Evolutionary conservation across 2,329 filamentous ascomycete species (phyloP).

Genomic region (Cladosporium austrohemisphaericum): DNA sequence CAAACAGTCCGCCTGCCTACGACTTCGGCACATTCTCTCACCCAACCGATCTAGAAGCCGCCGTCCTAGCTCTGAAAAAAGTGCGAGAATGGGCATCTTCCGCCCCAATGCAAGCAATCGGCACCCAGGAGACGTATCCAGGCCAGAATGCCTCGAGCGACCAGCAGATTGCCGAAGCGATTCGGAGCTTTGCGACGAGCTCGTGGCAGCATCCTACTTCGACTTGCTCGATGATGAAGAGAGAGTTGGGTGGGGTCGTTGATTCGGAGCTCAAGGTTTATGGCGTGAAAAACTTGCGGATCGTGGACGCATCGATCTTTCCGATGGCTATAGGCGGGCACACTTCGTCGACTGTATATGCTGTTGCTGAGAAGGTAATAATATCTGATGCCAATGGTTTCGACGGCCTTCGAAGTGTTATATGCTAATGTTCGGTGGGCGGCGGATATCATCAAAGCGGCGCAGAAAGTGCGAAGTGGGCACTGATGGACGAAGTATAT

Average conservation of each 20-base stretch:
- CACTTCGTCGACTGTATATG: slow-evolving; percentile 23
- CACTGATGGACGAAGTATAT: too few species aligned
- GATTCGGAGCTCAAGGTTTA: slow-evolving; percentile 31
- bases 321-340: slow-evolving; percentile 23
- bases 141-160: slow-evolving; percentile 22
- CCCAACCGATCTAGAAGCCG: slow-evolving; percentile 35
- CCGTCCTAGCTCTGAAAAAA: slow-evolving; percentile 35
- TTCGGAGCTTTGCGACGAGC: slow-evolving; percentile 12
- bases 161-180: slow-evolving; percentile 20
- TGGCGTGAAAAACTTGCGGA: slow-evolving; percentile 28
- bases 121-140: slow-evolving; percentile 32
- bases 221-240: slow-evolving; percentile 33
- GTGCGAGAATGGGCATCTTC: slow-evolving; percentile 35
- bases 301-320: slow-evolving; percentile 35
- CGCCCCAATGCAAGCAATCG: slow-evolving; percentile 30
- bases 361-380: slow-evolving; percentile 24
- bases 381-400: background rate
- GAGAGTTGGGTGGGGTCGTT: slow-evolving; percentile 29
- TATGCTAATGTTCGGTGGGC: slow-evolving; percentile 3
- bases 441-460: slow-evolving; percentile 33
- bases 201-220: slow-evolving; percentile 33
- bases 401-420: too few species aligned
- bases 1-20: slow-evolving; percentile 31
- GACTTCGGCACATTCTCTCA: slow-evolving; percentile 35
- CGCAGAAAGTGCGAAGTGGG: too few species aligned